Conservation (phyloP, 345 rosid genomes). For the Hypericum perforatum region DNA sequence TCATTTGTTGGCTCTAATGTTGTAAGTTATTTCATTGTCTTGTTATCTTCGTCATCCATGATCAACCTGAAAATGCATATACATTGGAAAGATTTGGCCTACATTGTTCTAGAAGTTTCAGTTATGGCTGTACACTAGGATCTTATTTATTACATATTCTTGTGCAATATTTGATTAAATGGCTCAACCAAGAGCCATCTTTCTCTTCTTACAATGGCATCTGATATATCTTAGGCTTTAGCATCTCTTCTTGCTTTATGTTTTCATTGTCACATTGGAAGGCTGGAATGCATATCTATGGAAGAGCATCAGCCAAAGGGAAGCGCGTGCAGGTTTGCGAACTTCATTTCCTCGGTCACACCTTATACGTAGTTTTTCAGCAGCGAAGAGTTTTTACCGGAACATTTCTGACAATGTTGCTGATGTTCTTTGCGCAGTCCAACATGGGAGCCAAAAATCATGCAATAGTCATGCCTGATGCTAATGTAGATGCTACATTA, state of each 20-base stretch:
- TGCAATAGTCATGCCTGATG: slow-evolving; percentile 80
- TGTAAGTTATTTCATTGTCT: slow-evolving; percentile 36
- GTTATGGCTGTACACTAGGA: too few species aligned
- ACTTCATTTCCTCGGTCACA: slow-evolving; percentile 1
- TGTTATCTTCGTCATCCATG: background rate
- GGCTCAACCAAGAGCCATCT: too few species aligned
- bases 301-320: slow-evolving; percentile 84
- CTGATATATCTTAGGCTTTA: slow-evolving; percentile 2
- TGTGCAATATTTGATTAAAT: too few species aligned
- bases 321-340: slow-evolving; percentile 84
- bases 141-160: too few species aligned
- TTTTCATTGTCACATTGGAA: slow-evolving; percentile 18
- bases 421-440: slow-evolving; percentile 41
- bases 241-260: slow-evolving; percentile 10
- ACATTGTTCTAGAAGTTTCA: too few species aligned
- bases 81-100: too few species aligned
- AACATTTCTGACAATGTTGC: background rate
- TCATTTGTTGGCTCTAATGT: slow-evolving; percentile 94
- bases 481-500: slow-evolving; percentile 62
- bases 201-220: too few species aligned
- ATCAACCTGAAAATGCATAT: too few species aligned
- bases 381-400: too few species aligned
- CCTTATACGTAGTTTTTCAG: background rate
- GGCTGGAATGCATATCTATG: slow-evolving; percentile 98
- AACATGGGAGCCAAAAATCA: slow-evolving; percentile 99